Conservation (phyloP, 1,139 yeast species). For the Yamadazyma blattariae region DNA sequence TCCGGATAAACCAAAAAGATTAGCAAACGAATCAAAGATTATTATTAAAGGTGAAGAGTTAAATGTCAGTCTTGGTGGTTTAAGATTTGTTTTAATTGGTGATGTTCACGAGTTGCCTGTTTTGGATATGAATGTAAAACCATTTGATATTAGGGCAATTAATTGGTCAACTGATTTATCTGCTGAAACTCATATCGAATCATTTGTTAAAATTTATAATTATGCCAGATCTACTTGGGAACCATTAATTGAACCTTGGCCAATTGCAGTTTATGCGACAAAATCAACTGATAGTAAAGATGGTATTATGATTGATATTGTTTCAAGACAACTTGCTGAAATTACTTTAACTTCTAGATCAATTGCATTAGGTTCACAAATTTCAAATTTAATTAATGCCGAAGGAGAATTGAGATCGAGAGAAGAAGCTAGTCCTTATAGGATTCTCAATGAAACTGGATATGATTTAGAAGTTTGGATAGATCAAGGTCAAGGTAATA, state of each 20-base stretch:
- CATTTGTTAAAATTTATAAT: conserved; percentile 78
- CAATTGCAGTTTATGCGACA: conserved; percentile 70
- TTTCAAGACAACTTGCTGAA: conserved; percentile 75
- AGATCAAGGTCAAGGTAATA: conserved; percentile 28
- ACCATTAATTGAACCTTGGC: conserved; percentile 88
- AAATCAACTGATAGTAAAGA: conserved; percentile 43
- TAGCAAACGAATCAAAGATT: conserved; percentile 24
- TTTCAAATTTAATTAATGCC: conserved; percentile 53
- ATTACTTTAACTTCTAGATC: conserved; percentile 80
- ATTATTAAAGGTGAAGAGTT: conserved; percentile 71
- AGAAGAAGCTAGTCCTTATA: conserved; percentile 81
- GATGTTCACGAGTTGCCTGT: conserved; percentile 93
- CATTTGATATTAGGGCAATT: conserved; percentile 67
- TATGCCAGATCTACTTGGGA: conserved; percentile 96
- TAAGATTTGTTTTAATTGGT: conserved; percentile 85
- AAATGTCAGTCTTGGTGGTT: conserved; percentile 70
- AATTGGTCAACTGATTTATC: conserved; percentile 91
- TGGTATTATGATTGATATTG: conserved; percentile 56
- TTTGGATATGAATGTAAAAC: conserved; percentile 72
- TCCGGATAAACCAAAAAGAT: conserved; percentile 7
- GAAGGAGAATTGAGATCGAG: conserved; percentile 60
- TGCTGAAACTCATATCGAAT: conserved; percentile 67
- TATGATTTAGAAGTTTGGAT: conserved; percentile 76
- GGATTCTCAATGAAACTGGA: conserved; percentile 83
- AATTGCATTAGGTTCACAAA: conserved; percentile 71